Base-by-base conservation (phyloP, 306 rosid species). In the Mucuna pruriens region DNA sequence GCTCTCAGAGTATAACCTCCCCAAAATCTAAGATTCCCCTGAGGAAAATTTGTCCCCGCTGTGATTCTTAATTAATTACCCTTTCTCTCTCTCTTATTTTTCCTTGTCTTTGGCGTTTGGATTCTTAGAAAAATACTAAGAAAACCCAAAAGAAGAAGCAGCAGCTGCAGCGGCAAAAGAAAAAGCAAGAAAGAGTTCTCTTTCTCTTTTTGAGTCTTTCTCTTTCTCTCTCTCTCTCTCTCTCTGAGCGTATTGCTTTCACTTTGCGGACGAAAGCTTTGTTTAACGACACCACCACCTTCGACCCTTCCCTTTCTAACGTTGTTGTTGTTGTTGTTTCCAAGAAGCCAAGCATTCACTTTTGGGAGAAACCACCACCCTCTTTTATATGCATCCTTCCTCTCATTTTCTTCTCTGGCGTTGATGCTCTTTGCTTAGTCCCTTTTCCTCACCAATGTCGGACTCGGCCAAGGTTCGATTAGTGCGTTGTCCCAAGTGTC, bases 401-500 rank as follows among this genome's bases (percentile, higher is more conserved):
- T 2, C 49, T 8, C 40, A 31, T 84, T 39, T 67, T 45, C 65
- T 76, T 45, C 72, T 19, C 31, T 31, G 60, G 0, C 40, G 60
- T 54, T 65, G 22, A 58, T 74, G 44, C 26, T 82, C 54, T 5
- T 83, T 71, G 49, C 6, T 16, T 74, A 23, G 71, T n/a, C n/a
- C 62, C 4, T 4, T 42, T 51, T 58, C 67, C 46, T 66, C 69
- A 44, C 5, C 83, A 39, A 95, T 95, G 99, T 79, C 86, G 85
- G 97, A 90, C 64, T 79, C 90, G 1, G 77, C 84, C 8, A 92
- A 87, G 74, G 58, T 93, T 68, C 87, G 97, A 22, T 57, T 95
- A 83, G 99, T 95, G 73, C 85, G 94, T 75, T 95, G 99, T 84
- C 98, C 99, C 16, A 91, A 90, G 84, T 95, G 99, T 76, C 97